Evolutionary conservation across 1,284 basidiomycete species (phyloP).

Genomic region (Malassezia sp.): DNA sequence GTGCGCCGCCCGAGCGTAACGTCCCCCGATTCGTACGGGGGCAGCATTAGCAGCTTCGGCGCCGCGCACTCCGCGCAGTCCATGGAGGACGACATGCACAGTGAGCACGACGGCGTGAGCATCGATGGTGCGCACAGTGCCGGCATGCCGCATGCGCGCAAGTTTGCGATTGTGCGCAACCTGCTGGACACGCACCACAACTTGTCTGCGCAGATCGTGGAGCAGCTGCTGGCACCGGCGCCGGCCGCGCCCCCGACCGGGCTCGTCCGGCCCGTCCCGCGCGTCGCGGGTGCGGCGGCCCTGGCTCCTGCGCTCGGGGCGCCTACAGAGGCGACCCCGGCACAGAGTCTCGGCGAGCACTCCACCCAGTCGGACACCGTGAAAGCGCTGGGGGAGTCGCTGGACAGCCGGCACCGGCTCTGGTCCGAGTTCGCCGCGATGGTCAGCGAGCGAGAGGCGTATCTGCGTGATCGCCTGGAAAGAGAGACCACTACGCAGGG

Average conservation of each 20-base stretch:
- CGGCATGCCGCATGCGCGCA: conserved; percentile 58
- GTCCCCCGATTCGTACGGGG: too few species aligned
- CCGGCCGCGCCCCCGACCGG: too few species aligned
- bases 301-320: too few species aligned
- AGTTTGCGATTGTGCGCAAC: conserved; percentile 65
- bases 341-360: conserved; percentile 20
- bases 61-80: too few species aligned
- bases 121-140: conserved; percentile 48
- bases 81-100: background rate
- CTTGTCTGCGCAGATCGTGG: conserved; percentile 60
- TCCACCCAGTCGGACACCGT: conserved; percentile 10
- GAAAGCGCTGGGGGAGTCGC: conserved; percentile 57
- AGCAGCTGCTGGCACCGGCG: too few species aligned
- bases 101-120: conserved; percentile 23
- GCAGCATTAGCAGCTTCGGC: too few species aligned
- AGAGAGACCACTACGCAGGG: conserved; percentile 57
- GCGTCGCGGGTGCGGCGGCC: too few species aligned
- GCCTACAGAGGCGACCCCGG: too few species aligned
- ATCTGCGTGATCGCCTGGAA: conserved; percentile 57
- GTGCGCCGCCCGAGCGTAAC: too few species aligned
- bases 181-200: conserved; percentile 68
- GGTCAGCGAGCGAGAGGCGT: conserved; percentile 68
- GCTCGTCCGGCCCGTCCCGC: too few species aligned
- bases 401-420: conserved; percentile 55
- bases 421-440: conserved; percentile 63